These are phyloP conservation scores for Rhizomucor pusillus DNA, from an alignment of 371 early-diverging fungal species.

Conservation along the genomic window DNA sequence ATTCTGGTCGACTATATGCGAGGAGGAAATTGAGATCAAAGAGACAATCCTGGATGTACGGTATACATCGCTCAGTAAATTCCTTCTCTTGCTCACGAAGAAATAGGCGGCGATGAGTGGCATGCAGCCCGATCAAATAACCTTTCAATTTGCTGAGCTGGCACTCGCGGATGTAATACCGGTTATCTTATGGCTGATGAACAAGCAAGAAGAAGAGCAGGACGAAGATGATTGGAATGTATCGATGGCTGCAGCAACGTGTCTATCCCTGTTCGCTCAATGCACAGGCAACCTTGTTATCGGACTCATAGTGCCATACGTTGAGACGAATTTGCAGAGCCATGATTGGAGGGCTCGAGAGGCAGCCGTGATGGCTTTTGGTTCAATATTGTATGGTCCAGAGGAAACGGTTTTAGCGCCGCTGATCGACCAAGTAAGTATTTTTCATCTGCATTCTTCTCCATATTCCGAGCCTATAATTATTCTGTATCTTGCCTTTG, in stretches of 20 bases:
- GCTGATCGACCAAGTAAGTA: conserved; percentile 70
- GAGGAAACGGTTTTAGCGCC: conserved; percentile 60
- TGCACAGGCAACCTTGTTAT: conserved; percentile 80
- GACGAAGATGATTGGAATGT: conserved; percentile 98
- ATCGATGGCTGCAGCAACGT: conserved; percentile 96
- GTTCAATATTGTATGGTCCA: conserved; percentile 95
- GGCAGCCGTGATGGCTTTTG: conserved; percentile 98
- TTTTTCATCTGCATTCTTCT: no score
- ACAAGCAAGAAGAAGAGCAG: conserved; percentile 93
- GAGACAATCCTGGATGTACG: conserved; percentile 45
- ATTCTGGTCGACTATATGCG: conserved; percentile 98
- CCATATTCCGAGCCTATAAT: no score
- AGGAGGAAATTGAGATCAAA: conserved; percentile 82
- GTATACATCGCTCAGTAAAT: background rate
- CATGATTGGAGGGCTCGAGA: conserved; percentile 92
- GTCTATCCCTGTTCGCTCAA: conserved; percentile 83
- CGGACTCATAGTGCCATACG: conserved; percentile 81
- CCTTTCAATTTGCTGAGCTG: conserved; percentile 74
- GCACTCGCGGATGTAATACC: conserved; percentile 82
- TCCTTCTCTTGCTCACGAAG: background rate
- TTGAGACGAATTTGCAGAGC: conserved; percentile 79
- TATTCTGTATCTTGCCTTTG: no score
- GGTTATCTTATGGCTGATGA: conserved; percentile 83
- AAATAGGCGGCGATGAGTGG: conserved; percentile 54
- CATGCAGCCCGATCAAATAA: conserved; percentile 52